Base-by-base conservation (phyloP, 768 basidiomycete genomes). In the Kwoniella botswanensis region DNA sequence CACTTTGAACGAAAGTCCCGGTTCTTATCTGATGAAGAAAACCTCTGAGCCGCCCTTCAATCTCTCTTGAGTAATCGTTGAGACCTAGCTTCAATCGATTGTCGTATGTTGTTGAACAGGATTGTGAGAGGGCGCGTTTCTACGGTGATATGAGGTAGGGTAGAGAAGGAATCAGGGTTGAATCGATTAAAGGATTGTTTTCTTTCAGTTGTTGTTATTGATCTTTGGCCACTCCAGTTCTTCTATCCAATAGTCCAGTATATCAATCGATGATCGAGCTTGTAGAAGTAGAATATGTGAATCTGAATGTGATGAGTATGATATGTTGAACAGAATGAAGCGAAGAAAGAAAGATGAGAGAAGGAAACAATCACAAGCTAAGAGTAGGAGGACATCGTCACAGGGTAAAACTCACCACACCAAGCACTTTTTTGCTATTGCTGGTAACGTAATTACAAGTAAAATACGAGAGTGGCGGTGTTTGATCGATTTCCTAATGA, bases 401-500 rank as follows among this genome's bases (percentile, higher is more conserved):
- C 35, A 35, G 35, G 35, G 35, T 35, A 29, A 2, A 50, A 50
- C 44, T 17, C 10, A 46, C 44, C 2, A 46, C 46, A 50, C 46
- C 46, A 50, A 50, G 46, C 46, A 50, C 46, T 0, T 13, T 41
- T 22, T 43, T 29, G 5, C 59, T 26, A 26, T 26, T 26, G 26
- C 26, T 26, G 26, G 43, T 17, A 44, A 7, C 35, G 22, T 58
- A 58, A 58, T 12, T 29, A 13, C 13, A 58, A 26, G 22, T 2
- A 11, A 55, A 58, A 41, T 1, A 11, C 1, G 18, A 44, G 18
- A 22, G 59, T 61, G 59, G 59, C 59, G 59, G 59, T 61, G 59
- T 61, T 61, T 61, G 59, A 61, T 61, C 59, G 18, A 61, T n/a
- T 61, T 18, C 59, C 59, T 61, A 43, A 44, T 61, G 21, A 5